These are phyloP conservation scores for Paecilomyces formosus DNA, from an alignment of 2,329 filamentous ascomycete species.

Conservation along the genomic window DNA sequence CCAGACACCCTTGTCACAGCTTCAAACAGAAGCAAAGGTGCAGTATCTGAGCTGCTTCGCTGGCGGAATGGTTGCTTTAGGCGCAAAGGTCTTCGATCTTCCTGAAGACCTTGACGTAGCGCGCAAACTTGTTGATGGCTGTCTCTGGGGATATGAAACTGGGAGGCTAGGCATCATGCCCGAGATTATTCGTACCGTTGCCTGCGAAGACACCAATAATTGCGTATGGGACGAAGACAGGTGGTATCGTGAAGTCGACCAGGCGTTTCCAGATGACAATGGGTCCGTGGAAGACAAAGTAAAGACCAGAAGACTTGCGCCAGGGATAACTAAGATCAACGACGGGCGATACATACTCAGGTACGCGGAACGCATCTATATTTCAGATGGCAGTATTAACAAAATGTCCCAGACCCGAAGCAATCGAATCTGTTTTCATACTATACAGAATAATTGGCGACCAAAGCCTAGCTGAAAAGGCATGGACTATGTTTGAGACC, in stretches of 20 bases:
- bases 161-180: slow-evolving; percentile 49
- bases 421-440: slow-evolving; percentile 75
- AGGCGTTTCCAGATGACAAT: not conserved
- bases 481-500: slow-evolving; percentile 77
- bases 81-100: slow-evolving; percentile 44
- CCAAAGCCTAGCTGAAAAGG: slow-evolving; percentile 65
- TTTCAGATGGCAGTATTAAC: not conserved
- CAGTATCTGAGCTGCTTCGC: slow-evolving; percentile 49
- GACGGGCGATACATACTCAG: slow-evolving; percentile 33
- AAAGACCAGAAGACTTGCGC: slow-evolving; percentile 8
- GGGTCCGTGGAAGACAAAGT: slow-evolving; percentile 8
- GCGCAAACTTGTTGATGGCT: slow-evolving; percentile 46
- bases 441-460: slow-evolving; percentile 33
- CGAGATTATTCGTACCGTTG: slow-evolving; percentile 37
- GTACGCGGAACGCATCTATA: not conserved
- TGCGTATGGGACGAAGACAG: slow-evolving; percentile 33
- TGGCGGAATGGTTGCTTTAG: slow-evolving; percentile 50
- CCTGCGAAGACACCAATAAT: slow-evolving; percentile 32
- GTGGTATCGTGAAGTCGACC: slow-evolving; percentile 16
- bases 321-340: slow-evolving; percentile 9
- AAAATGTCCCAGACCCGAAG: slow-evolving; percentile 53
- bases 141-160: slow-evolving; percentile 48
- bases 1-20: slow-evolving; percentile 2
- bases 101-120: slow-evolving; percentile 44
- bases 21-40: slow-evolving; percentile 31